phyloP scores from a whole-genome alignment of 2,329 filamentous ascomycete genomes.

The Beauveria varroae region DNA sequence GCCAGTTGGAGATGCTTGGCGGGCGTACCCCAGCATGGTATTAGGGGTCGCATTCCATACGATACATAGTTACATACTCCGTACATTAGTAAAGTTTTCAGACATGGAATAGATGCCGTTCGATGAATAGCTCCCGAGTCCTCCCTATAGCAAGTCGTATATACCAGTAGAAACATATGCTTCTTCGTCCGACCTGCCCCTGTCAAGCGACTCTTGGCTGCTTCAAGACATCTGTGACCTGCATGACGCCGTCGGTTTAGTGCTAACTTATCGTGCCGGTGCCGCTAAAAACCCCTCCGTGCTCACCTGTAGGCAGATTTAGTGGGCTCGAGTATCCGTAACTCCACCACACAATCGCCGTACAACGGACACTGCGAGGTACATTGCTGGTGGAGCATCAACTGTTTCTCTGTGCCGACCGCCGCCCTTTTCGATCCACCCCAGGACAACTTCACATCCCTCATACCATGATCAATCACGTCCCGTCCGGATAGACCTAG shows the following conservation, averaged over 20 bases:
- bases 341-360: no score
- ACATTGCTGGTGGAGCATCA: not conserved
- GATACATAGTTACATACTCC: no score
- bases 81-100: no score
- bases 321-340: no score
- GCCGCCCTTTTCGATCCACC: conserved; percentile 5
- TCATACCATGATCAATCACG: conserved; percentile 11
- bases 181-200: no score
- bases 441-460: not conserved
- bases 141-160: no score
- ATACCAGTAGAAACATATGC: no score
- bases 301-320: not conserved
- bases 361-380: no score
- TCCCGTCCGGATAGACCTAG: conserved; percentile 7
- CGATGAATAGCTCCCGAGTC: no score
- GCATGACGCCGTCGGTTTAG: not conserved
- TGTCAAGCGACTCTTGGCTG: not conserved
- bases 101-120: not conserved
- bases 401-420: not conserved
- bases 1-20: conserved; percentile 2
- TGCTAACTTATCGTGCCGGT: not conserved
- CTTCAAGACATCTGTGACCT: conserved; percentile 3
- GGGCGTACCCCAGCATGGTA: not conserved
- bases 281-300: not conserved
- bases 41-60: not conserved